Percentiles rank a stretch among this genome's conserved stretches.
phyloP scores from a whole-genome alignment of 148 eudicot species.

The Cornus kousa region DNA sequence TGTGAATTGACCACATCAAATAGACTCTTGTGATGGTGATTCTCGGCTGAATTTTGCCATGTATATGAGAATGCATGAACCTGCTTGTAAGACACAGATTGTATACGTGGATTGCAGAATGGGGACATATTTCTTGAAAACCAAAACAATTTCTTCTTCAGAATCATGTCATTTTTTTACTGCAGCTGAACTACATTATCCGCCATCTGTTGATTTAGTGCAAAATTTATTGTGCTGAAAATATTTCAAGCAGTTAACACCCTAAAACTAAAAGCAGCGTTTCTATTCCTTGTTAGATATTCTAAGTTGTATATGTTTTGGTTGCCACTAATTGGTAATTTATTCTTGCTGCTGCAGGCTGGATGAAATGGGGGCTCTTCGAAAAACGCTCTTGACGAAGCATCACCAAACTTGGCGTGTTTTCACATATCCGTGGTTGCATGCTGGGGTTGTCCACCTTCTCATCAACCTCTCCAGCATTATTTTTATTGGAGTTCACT shows the following conservation, averaged over 20 bases:
- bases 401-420: conserved; percentile 55
- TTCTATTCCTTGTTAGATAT: neutral
- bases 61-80: neutral
- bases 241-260: neutral
- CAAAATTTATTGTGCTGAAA: neutral
- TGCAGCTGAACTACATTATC: neutral
- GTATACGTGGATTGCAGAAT: neutral
- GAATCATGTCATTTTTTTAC: neutral
- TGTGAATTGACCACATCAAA: neutral
- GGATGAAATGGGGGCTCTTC: conserved; percentile 65
- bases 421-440: conserved; percentile 55
- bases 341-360: conserved; percentile 41
- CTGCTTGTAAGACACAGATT: neutral
- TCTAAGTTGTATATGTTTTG: neutral
- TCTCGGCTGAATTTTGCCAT: neutral
- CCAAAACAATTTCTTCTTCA: neutral
- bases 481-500: conserved; percentile 63
- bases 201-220: neutral
- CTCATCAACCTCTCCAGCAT: conserved; percentile 51
- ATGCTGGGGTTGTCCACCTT: conserved; percentile 72
- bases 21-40: neutral
- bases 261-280: neutral
- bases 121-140: neutral
- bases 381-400: conserved; percentile 26
- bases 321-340: neutral